These are phyloP conservation scores for Salix caprea DNA, from an alignment of 345 rosid genomes.

Conservation along the genomic window DNA sequence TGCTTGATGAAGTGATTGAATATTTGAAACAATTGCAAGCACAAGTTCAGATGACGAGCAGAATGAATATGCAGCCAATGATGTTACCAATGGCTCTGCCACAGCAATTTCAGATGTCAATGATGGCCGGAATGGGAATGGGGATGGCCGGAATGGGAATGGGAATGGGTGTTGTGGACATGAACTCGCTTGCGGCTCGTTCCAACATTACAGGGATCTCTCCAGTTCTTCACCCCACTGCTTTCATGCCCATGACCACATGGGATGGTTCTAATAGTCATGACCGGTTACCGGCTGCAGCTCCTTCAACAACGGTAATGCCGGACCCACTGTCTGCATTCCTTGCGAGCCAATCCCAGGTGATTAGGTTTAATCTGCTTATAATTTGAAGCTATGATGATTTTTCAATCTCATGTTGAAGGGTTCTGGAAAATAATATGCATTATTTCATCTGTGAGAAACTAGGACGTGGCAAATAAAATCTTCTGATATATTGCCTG, in stretches of 20 bases:
- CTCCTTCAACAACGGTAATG: conserved; percentile 30
- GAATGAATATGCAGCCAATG: conserved; percentile 71
- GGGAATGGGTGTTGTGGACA: conserved; percentile 65
- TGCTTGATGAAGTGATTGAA: conserved; percentile 95
- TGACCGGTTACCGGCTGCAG: conserved; percentile 28
- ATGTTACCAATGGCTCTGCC: conserved; percentile 82
- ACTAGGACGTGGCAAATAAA: background rate
- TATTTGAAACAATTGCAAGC: conserved; percentile 87
- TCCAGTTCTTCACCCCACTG: conserved; percentile 42
- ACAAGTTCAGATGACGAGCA: conserved; percentile 73
- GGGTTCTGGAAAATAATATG: background rate
- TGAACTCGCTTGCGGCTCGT: conserved; percentile 46
- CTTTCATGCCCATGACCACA: conserved; percentile 56
- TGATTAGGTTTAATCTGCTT: background rate
- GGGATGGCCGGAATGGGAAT: conserved; percentile 48
- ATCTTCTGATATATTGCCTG: background rate
- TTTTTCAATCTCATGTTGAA: background rate
- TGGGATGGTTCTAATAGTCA: conserved; percentile 54
- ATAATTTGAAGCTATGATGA: background rate
- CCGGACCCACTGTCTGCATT: conserved; percentile 64
- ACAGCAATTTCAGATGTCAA: conserved; percentile 78
- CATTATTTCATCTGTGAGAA: background rate
- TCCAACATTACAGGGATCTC: conserved; percentile 37
- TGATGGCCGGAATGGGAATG: conserved; percentile 68
- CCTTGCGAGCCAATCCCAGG: conserved; percentile 76